Evolutionary conservation across 352 stramenopile species (phyloP).

Genomic region (Globisporangium polare): DNA sequence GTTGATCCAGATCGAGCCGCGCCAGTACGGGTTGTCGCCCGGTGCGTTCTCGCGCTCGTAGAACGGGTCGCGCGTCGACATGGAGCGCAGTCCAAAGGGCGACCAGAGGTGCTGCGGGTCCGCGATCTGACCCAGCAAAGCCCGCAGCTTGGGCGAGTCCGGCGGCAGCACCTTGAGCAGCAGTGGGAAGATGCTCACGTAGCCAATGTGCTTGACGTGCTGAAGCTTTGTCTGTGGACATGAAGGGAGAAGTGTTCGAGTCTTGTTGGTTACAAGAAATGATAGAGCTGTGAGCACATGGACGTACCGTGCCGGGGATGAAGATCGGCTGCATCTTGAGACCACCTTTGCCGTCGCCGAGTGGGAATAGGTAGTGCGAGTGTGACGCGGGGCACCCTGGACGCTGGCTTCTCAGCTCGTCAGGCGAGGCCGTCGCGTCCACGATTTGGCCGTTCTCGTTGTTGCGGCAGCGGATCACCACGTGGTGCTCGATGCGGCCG

Average conservation of each 20-base stretch:
- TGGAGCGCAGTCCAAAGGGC: conserved; percentile 78
- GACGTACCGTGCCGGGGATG: conserved; percentile 37
- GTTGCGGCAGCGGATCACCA: conserved; percentile 68
- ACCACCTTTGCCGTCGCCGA: conserved; percentile 74
- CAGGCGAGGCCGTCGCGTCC: conserved; percentile 35
- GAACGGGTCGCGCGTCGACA: conserved; percentile 81
- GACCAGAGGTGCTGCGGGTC: conserved; percentile 72
- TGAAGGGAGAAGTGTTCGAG: not conserved
- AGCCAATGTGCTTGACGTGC: conserved; percentile 82
- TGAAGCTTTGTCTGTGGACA: conserved; percentile 40
- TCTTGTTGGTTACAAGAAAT: no score
- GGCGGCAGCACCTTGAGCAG: conserved; percentile 67
- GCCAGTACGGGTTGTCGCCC: conserved; percentile 92
- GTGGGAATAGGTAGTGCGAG: conserved; percentile 67
- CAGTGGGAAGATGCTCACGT: conserved; percentile 87
- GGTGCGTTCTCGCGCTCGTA: conserved; percentile 88
- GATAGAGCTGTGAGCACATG: not conserved
- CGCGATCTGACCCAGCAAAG: conserved; percentile 53
- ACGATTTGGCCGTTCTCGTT: conserved; percentile 30
- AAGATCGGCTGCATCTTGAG: conserved; percentile 75
- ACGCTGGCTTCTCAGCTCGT: conserved; percentile 30
- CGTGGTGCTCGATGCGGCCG: conserved; percentile 59
- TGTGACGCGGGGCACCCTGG: conserved; percentile 53
- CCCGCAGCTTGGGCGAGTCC: conserved; percentile 59
- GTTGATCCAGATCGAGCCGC: conserved; percentile 94